Evolutionary conservation across 2,329 filamentous ascomycete species (phyloP).

Genomic region (Neonectria neomacrospora): DNA sequence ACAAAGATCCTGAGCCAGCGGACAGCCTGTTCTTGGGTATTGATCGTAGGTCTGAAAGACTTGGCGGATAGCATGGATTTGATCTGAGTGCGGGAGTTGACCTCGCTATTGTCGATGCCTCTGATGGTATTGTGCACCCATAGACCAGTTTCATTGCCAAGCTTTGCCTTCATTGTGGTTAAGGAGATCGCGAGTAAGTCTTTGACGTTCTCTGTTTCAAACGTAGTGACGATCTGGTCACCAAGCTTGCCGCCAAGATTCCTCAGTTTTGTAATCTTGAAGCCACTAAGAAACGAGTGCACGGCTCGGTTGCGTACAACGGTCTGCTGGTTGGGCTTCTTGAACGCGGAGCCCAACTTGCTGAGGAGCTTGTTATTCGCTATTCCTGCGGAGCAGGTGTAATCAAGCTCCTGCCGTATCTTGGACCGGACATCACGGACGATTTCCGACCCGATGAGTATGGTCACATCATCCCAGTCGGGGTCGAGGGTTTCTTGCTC

Average conservation of each 20-base stretch:
- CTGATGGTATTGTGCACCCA: constrained; percentile 90
- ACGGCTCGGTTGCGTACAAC: constrained; percentile 89
- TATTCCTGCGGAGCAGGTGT: constrained; percentile 92
- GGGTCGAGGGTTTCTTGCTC: constrained; percentile 82
- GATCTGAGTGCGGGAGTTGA: constrained; percentile 91
- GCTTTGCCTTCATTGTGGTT: constrained; percentile 78
- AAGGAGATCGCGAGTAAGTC: constrained; percentile 79
- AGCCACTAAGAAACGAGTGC: constrained; percentile 79
- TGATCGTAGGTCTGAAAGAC: constrained; percentile 88
- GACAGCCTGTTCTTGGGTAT: constrained; percentile 78
- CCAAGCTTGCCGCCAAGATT: constrained; percentile 96
- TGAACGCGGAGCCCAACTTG: constrained; percentile 90
- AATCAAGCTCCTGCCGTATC: constrained; percentile 77
- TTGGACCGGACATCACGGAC: constrained; percentile 77
- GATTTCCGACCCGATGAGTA: constrained; percentile 89
- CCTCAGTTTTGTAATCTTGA: constrained; percentile 95
- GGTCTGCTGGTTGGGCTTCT: constrained; percentile 95
- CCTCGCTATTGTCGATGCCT: constrained; percentile 87
- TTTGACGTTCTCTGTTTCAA: constrained; percentile 81
- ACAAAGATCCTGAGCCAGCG: constrained; percentile 92
- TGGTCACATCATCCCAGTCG: constrained; percentile 95
- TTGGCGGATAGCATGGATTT: constrained; percentile 98
- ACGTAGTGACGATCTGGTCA: constrained; percentile 83
- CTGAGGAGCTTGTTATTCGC: constrained; percentile 94
- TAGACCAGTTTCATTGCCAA: constrained; percentile 84